A percentile compares a stretch with the other conserved stretches of the same genome.
Evolutionary conservation across 139 green algal species (phyloP).

Genomic region (Volvox africanus): DNA sequence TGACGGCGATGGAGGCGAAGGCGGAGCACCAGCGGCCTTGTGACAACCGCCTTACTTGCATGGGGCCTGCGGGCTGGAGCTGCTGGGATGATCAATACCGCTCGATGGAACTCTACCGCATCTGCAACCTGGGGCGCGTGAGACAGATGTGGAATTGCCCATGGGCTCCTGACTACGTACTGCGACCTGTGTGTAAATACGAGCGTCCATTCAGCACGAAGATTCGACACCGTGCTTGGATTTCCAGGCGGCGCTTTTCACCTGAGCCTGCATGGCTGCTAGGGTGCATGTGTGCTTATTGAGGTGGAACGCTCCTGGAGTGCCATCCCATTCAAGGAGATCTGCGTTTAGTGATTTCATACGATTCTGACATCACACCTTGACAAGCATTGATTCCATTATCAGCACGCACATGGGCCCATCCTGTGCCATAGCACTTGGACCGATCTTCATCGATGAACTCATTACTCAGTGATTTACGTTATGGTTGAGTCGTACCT

Average conservation of each 20-base stretch:
- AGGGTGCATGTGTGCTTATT: background rate
- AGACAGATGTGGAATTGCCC: too few species aligned
- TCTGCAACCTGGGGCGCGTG: too few species aligned
- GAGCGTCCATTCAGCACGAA: background rate
- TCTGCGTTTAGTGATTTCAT: background rate
- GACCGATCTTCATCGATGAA: background rate
- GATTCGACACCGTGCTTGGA: too few species aligned
- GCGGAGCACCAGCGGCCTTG: background rate
- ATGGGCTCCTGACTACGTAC: background rate
- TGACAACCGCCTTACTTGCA: background rate
- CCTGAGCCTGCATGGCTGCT: background rate
- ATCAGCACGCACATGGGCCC: background rate
- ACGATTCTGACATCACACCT: too few species aligned
- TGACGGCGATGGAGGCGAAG: background rate
- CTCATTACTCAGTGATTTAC: background rate
- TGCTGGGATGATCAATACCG: background rate
- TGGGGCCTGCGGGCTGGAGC: background rate
- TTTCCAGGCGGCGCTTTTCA: constrained; percentile 18
- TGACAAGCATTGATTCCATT: background rate
- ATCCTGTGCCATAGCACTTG: constrained; percentile 14
- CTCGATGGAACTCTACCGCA: too few species aligned
- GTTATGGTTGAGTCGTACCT: too few species aligned
- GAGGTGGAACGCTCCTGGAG: background rate
- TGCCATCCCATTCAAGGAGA: background rate
- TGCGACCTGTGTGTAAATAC: background rate